Percentiles rank a stretch among this genome's conserved stretches.
These are phyloP conservation scores for Hypoxylon subgilvum DNA, from an alignment of 495 filamentous ascomycete genomes.

Conservation along the genomic window DNA sequence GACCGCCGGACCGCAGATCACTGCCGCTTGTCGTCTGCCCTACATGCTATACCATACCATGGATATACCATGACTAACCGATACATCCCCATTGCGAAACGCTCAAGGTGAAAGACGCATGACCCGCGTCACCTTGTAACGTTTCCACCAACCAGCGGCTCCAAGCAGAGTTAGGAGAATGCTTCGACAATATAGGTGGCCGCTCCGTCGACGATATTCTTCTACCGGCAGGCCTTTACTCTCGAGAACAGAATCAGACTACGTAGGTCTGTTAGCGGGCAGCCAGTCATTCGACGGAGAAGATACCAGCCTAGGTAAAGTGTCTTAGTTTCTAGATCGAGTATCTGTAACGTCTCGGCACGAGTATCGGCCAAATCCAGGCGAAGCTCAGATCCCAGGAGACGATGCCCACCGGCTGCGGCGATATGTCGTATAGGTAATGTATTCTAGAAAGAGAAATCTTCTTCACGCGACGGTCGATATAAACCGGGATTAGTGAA, in stretches of 20 bases:
- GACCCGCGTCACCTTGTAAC: neutral
- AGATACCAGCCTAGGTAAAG: neutral
- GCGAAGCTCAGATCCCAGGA: neutral
- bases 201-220: neutral
- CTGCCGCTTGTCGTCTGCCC: neutral
- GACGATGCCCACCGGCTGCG: neutral
- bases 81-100: neutral
- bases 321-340: conserved; percentile 1
- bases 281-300: no score
- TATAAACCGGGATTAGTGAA: neutral
- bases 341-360: conserved; percentile 24
- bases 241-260: no score
- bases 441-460: neutral
- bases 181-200: neutral
- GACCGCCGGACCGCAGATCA: neutral
- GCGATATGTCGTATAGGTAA: conserved; percentile 4
- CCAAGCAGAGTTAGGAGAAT: neutral
- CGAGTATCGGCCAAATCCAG: conserved; percentile 5
- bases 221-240: neutral
- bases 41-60: neutral
- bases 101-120: neutral
- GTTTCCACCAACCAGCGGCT: neutral
- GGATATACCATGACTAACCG: neutral
- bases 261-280: no score
- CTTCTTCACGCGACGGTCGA: neutral